Conservation (phyloP, 306 rosid species). For the Cucumis hystrix region DNA sequence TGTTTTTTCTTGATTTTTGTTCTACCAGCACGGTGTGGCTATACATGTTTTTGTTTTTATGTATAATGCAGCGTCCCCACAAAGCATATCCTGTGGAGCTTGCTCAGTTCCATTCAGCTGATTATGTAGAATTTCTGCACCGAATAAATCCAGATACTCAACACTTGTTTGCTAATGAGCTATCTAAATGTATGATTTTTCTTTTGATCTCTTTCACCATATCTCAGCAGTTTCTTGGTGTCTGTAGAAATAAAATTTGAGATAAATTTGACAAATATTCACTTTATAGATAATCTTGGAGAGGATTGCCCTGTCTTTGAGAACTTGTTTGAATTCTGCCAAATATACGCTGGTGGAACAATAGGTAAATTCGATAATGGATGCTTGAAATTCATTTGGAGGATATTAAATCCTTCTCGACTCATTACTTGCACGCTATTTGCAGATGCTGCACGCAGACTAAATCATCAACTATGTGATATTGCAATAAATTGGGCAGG, state of each 20-base stretch:
- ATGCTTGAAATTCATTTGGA: neutral
- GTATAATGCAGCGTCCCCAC: conserved; percentile 81
- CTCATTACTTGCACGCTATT: conserved; percentile 2
- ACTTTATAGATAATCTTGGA: conserved; percentile 74
- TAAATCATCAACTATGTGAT: conserved; percentile 83
- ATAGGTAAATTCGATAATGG: conserved; percentile 41
- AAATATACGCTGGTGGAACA: conserved; percentile 95
- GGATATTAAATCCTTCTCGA: conserved; percentile 8
- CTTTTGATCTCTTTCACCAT: neutral
- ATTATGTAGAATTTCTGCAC: conserved; percentile 86
- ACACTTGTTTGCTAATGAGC: conserved; percentile 60
- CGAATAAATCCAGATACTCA: conserved; percentile 85
- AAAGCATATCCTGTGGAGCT: conserved; percentile 98
- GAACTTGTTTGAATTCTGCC: conserved; percentile 94
- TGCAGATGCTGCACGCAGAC: conserved; percentile 90
- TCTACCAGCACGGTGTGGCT: neutral
- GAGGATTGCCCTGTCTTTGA: conserved; percentile 98
- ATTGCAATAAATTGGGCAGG: conserved; percentile 99
- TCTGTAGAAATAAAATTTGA: neutral
- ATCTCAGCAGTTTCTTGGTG: neutral
- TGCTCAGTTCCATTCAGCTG: conserved; percentile 94
- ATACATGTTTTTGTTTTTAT: neutral
- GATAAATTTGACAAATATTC: neutral
- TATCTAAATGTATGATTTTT: conserved; percentile 47
- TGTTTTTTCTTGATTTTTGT: neutral